Base-by-base conservation (phyloP, 352 stramenopile species). In the Phytophthora palmivora region DNA sequence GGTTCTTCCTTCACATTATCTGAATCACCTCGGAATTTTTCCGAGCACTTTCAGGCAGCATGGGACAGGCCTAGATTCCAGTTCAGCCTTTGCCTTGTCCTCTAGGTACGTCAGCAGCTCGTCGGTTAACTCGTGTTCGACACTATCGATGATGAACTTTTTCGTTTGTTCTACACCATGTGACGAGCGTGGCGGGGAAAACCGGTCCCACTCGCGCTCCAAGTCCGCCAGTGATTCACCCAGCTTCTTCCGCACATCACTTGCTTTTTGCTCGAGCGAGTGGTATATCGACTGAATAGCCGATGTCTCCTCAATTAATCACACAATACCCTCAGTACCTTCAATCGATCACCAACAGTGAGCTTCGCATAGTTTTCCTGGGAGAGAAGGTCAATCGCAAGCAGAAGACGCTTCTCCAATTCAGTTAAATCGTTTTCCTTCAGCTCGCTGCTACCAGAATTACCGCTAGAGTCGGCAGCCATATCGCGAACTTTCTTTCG, bases 101-200 rank as follows among this genome's bases (percentile, higher is more conserved):
- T 91, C 74, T 16, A 95, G 53, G 53, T 91, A 89, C 4, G 69
- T 60, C 12, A 95, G 57, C 6, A 95, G 46, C 16, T 91, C 79
- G 37, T 93, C 84, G 1, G 84, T 91, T 11, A 95, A 58, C 1
- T 90, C 80, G 46, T 78, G 82, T 26, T 90, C 78, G 8, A 84
- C 74, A 0, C 86, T 80, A 63, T 95, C 80, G 39, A 93, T 81
- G 44, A 89, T 84, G 22, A 95, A 92, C 12, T 74, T 82, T 18
- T 79, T 78, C 0, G 82, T 94, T 5, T 65, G 60, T 15, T 92
- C 82, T 39, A 90, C 65, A 45, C 73, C 64, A 34, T 84, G 78
- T 12, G 68, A 73, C 8, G 67, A 67, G 12, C 70, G 72, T 16
- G 74, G 67, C 28, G 80, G 79, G 12, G 33, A 53, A 42, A 92